Evolutionary conservation across 768 basidiomycete species (phyloP).

Genomic region (Dacryopinax spathularia): DNA sequence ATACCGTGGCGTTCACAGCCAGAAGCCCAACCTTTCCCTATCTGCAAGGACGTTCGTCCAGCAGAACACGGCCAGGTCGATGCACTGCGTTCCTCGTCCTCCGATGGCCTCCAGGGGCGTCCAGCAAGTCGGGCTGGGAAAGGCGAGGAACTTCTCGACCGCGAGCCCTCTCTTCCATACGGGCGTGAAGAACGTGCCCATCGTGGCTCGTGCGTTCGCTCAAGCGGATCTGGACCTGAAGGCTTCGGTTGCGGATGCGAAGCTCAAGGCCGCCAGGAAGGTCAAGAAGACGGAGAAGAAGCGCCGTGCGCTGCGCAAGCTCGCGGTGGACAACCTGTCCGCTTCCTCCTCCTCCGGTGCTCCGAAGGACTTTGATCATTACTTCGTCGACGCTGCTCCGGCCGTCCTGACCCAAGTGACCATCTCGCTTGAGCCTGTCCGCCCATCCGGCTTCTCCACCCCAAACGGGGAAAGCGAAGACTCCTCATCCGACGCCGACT

Average conservation of each 20-base stretch:
- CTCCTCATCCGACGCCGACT: background rate
- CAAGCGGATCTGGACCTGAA: slow-evolving; percentile 1
- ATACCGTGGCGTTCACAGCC: background rate
- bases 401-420: background rate
- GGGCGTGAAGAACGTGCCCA: background rate
- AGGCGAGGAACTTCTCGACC: slow-evolving; percentile 1
- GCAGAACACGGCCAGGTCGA: background rate
- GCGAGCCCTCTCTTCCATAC: slow-evolving; percentile 3
- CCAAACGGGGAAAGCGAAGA: background rate
- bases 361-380: background rate
- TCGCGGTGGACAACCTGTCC: background rate
- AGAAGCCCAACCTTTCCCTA: background rate
- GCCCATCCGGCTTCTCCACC: background rate
- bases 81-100: background rate
- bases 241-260: background rate
- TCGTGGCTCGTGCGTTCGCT: background rate
- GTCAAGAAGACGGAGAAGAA: background rate
- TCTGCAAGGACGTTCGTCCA: background rate
- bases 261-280: background rate
- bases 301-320: background rate
- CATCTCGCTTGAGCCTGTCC: background rate
- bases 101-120: background rate
- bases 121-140: background rate
- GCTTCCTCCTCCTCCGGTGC: background rate
- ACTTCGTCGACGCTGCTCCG: background rate